Conservation (phyloP, 1,284 basidiomycete species). For the Ustilago trichophora region DNA sequence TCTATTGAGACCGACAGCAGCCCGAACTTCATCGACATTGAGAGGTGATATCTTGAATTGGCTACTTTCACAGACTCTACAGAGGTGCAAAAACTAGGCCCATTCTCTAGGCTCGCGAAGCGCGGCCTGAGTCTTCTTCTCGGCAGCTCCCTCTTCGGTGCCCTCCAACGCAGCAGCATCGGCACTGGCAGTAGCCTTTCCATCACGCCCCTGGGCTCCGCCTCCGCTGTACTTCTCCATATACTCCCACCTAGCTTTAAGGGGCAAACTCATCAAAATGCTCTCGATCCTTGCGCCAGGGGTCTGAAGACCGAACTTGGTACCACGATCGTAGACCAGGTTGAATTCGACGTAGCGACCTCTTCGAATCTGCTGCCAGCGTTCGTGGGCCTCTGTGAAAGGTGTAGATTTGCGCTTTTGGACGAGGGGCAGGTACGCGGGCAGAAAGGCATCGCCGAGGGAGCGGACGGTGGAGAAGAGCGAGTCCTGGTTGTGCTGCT, state of each 20-base stretch:
- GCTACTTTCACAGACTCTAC: not conserved
- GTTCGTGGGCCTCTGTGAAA: slow-evolving; percentile 43
- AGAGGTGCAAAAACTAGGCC: slow-evolving; percentile 17
- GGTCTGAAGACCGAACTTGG: slow-evolving; percentile 65
- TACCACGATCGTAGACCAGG: slow-evolving; percentile 65
- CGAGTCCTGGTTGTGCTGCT: slow-evolving; percentile 53
- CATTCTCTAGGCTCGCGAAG: slow-evolving; percentile 56
- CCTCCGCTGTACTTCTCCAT: slow-evolving; percentile 59
- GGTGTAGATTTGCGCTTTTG: slow-evolving; percentile 51
- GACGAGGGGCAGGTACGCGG: slow-evolving; percentile 63
- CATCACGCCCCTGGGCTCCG: slow-evolving; percentile 48
- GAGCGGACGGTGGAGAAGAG: slow-evolving; percentile 61
- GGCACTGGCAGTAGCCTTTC: slow-evolving; percentile 21
- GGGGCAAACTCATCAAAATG: slow-evolving; percentile 65
- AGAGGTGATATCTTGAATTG: no score
- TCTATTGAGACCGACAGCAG: no score
- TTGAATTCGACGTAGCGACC: slow-evolving; percentile 66
- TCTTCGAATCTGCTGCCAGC: slow-evolving; percentile 62
- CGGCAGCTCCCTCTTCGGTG: slow-evolving; percentile 26
- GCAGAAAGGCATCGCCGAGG: slow-evolving; percentile 63
- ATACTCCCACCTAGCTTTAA: slow-evolving; percentile 64
- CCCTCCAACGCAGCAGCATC: slow-evolving; percentile 11
- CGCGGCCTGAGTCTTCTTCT: slow-evolving; percentile 46
- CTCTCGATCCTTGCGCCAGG: slow-evolving; percentile 66
- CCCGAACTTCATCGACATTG: no score